Base-by-base conservation (phyloP, 768 basidiomycete species). In the Boletus reticulatus region DNA sequence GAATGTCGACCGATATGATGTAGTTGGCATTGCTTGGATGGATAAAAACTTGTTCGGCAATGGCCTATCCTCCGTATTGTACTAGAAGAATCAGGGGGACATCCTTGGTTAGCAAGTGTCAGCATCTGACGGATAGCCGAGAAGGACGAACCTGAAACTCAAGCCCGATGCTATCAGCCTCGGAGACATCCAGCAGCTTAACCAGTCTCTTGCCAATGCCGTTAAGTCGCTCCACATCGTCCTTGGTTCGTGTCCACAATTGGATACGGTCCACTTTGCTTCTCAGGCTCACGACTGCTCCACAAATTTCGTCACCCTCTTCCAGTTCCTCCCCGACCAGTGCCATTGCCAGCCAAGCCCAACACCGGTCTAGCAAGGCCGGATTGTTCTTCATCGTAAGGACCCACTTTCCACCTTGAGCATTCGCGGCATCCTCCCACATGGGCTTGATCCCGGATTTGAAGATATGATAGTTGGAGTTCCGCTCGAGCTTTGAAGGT, bases 391-490 rank as follows among this genome's bases (percentile, higher is more conserved):
- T 88, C 87, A 96, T 92, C 64, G 92, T 92, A 54, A 98, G 72
- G 19, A 94, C 92, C 94, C 94, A 97, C 75, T 94, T 95, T 36
- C 94, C 94, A 19, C 94, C 94, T 50, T 87, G 82, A 24, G 90
- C 89, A 66, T 97, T 97, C 51, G 92, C 90, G 31, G 83, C 83
- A 69, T 96, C 94, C 75, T 96, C 94, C 94, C 94, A 97, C 94
- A 97, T 96, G 14, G 92, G 92, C 67, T 93, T 92, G 77, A 94
- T 94, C 17, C 91, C 91, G 20, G 84, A 80, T 75, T 96, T 96
- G 83, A 98, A 97, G 52, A 98, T 80, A 68, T 98, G 94, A 64
- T 96, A 94, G 74, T 97, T 98, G 44, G 89, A 88, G 73, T 92
- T 93, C 64, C 85, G 85, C 64, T 94, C 90, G 34, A 96, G 83